These are phyloP conservation scores for Stephania japonica DNA, from an alignment of 164 flowering plant genomes.

Conservation along the genomic window DNA sequence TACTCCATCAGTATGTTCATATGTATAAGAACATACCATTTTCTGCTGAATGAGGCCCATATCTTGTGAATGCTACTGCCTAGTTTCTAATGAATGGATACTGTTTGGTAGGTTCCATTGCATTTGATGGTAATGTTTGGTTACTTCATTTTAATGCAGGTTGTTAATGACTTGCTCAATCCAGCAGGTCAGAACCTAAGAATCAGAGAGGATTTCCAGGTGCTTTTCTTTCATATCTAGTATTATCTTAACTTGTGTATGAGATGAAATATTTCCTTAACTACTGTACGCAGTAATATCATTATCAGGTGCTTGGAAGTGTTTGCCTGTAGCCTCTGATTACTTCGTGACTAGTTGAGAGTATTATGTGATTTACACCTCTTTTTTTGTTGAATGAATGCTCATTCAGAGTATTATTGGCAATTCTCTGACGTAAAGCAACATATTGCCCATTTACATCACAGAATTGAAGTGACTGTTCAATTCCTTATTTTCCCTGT, in stretches of 20 bases:
- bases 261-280: background rate
- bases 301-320: background rate
- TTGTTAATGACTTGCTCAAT: slow-evolving; percentile 92
- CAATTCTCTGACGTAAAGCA: background rate
- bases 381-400: background rate
- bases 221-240: slow-evolving; percentile 13
- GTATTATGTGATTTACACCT: background rate
- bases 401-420: background rate
- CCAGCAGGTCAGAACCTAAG: slow-evolving; percentile 93
- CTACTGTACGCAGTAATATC: background rate
- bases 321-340: background rate
- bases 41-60: no score
- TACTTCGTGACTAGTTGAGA: background rate
- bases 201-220: slow-evolving; percentile 96
- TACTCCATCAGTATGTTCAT: no score
- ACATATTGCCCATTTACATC: background rate
- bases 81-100: background rate
- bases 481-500: background rate
- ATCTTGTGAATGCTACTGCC: background rate
- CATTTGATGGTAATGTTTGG: slow-evolving; percentile 3
- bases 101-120: background rate
- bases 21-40: no score
- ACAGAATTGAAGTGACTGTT: background rate
- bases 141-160: slow-evolving; percentile 44
- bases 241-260: background rate